Base-by-base conservation (phyloP, 2,329 filamentous ascomycete genomes). In the Gliomastix tumulicola region DNA sequence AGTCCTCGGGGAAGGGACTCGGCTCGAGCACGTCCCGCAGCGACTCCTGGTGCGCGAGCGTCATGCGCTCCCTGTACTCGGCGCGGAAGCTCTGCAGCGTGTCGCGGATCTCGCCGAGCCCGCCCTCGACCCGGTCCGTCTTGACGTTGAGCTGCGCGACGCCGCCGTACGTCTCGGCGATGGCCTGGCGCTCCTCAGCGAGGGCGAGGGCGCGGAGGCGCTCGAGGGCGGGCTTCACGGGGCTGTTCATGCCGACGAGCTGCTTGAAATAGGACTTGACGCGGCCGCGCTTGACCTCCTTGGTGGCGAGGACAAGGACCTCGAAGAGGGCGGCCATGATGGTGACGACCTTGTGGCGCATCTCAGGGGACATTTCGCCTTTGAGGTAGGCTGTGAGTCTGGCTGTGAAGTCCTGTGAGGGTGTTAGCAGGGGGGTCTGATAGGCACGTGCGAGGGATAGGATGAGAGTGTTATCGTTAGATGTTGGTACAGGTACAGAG, bases 281-380 rank as follows among this genome's bases (percentile, higher is more conserved):
- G 15, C 63, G 59, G 17, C 66, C 66, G 2, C 54, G 54, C 2
- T 56, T 55, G 21, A 68, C 55, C 33, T 63, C 58, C 41, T 65
- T 63, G 15, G 57, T 57, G 1, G 66, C 60, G 1, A 67, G 44
- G 8, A 69, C 56, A 21, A 71, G 56, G 5, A 69, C 61, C 38
- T 69, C 59, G 23, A 71, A 64, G 0, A 71, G 40, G 1, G 63
- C 57, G 0, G 60, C 60, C 3, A 71, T 51, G 7, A 70, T 66
- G 3, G 55, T 49, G 12, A 59, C 57, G 4, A 68, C 49, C 37
- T 68, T 66, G 13, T 55, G 47, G 11, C 56, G 49, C 4, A 69
- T 48, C 16, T 62, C 51, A 1, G 41, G 31, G 1, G 63, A 66
- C 41, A 69, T 54, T 11, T 51, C 38, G 18, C 62, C 50, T 16